Base-by-base conservation (phyloP, 305 asterid species). In the Solanum hybrid region DNA sequence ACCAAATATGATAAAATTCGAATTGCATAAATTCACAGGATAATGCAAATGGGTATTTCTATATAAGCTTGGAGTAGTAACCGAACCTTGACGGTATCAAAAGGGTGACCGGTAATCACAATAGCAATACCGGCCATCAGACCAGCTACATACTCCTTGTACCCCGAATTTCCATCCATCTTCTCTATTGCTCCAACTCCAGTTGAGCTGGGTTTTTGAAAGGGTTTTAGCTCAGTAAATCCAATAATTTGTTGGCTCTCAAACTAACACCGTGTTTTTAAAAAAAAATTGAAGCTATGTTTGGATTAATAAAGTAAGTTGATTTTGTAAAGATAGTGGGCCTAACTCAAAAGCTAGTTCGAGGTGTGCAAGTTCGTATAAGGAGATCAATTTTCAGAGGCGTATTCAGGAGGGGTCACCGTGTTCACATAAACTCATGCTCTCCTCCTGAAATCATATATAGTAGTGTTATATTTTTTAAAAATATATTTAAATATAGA, bases 41-140 rank as follows among this genome's bases (percentile, higher is more conserved):
- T 81, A 81, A 81, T 81, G 86, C 26, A 26, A 81, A 42, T 26
- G 71, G 71, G 26, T 15, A 42, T 81, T 40, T 40, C 86, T 15
- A 29, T 15, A 27, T 2, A 42, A 5, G 15, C 19, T 35, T 78
- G 2, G 11, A 78, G 31, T 78, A 35, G 51, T 77, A 77, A 17
- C 5, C 81, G 13, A 75, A 82, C 99, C 99, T 97, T 97, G 92
- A 97, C 98, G 35, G 99, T 97, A 92, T 96, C 99, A 37, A 97
- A 97, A 31, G 99, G 99, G 91, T 97, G 99, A 85, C 99, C 99
- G 84, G 94, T 96, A 88, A 92, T 42, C 89, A 96, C 99, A 26
- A 94, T 96, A 88, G 99, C 92, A 90, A 97, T 95, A 77, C 99
- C 99, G 11, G 99, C 99, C 71, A 94, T 90, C 94, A 95, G 85